phyloP scores from a whole-genome alignment of 192 early-diverging fungal species.

The Obelidium mucronatum region DNA sequence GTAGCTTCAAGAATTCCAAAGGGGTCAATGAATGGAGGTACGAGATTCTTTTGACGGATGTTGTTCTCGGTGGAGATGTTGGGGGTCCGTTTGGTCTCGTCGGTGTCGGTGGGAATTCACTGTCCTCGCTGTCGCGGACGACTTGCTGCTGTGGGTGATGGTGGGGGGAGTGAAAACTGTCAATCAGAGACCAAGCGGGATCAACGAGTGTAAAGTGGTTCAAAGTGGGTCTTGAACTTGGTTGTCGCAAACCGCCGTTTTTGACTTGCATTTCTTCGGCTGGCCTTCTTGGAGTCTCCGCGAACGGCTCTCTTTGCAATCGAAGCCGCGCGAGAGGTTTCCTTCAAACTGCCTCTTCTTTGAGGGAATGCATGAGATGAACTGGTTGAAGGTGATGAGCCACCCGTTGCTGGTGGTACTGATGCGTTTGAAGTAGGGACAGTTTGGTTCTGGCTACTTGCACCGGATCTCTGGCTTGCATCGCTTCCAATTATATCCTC shows the following conservation, averaged over 20 bases:
- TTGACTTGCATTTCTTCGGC: too few species aligned
- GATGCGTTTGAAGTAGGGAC: too few species aligned
- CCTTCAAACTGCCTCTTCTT: neutral
- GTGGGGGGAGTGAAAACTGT: neutral
- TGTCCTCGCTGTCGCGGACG: neutral
- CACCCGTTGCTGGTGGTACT: too few species aligned
- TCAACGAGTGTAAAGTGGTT: constrained; percentile 15
- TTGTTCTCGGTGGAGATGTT: neutral
- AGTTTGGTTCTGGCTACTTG: neutral
- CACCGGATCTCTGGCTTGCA: neutral
- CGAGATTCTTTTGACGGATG: neutral
- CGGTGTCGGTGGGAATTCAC: neutral
- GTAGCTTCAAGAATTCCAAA: constrained; percentile 25
- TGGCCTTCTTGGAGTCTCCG: too few species aligned
- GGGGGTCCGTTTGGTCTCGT: neutral
- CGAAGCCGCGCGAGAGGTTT: too few species aligned
- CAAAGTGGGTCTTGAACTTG: neutral
- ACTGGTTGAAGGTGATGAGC: too few species aligned
- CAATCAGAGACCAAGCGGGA: constrained; percentile 28
- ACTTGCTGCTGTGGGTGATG: too few species aligned
- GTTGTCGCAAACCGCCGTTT: too few species aligned
- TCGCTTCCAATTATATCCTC: too few species aligned
- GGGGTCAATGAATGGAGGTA: constrained; percentile 6
- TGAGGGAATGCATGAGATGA: too few species aligned
- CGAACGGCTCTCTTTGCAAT: neutral